These are phyloP conservation scores for Geranium rotundifolium DNA, from an alignment of 345 rosid species.

Conservation along the genomic window DNA sequence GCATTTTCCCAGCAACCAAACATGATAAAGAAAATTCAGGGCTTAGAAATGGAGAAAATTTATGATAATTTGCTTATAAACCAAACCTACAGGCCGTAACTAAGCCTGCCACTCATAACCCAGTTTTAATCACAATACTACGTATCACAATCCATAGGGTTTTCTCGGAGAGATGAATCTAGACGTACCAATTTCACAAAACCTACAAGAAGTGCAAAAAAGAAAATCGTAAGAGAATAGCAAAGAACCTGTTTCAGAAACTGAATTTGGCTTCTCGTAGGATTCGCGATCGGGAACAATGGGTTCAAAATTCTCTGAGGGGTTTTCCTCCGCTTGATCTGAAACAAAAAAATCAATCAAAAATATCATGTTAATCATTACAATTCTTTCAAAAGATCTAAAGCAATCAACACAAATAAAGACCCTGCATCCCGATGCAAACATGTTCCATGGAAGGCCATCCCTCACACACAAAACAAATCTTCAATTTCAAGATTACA, in stretches of 20 bases:
- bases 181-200: too few relatives aligned
- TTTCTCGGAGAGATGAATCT: neutral
- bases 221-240: neutral
- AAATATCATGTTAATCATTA: neutral
- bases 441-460: too few relatives aligned
- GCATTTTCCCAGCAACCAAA: too few relatives aligned
- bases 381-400: neutral
- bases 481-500: too few relatives aligned
- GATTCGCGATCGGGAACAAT: slow-evolving; percentile 5
- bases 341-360: neutral
- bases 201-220: too few relatives aligned
- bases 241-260: slow-evolving; percentile 11
- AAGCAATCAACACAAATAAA: neutral
- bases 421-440: too few relatives aligned
- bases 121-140: neutral
- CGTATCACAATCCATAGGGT: neutral
- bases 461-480: too few relatives aligned
- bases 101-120: too few relatives aligned
- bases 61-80: too few relatives aligned
- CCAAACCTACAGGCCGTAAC: too few relatives aligned
- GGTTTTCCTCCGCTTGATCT: slow-evolving; percentile 19
- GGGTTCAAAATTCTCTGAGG: slow-evolving; percentile 10
- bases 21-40: too few relatives aligned
- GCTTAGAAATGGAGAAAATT: too few relatives aligned
- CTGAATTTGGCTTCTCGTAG: slow-evolving; percentile 1